Base-by-base conservation (phyloP, 345 rosid species). In the Populus euphratica region DNA sequence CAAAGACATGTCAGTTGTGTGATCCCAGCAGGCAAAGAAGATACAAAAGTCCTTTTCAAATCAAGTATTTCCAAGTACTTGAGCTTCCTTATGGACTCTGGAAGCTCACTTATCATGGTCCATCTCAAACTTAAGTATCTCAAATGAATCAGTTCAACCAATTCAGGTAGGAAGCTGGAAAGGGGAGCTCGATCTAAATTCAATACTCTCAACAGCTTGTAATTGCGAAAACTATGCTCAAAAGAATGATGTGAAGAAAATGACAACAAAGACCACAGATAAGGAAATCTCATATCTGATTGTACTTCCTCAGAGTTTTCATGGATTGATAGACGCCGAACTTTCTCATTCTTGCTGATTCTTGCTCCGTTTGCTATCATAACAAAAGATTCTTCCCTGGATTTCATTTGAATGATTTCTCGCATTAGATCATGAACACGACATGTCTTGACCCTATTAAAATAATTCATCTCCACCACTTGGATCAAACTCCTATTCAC, bases 351-450 rank as follows among this genome's bases (percentile, higher is more conserved):
- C 5, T 1, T 18, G 64, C 25, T 1, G 41, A 29, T 14, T 31
- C 11, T 72, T 29, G 1, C 1, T 72, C 50, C 43, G 2, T 72
- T 35, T 6, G 36, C 41, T n/a, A 72, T 50, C 64, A 72, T 18
- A 12, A 52, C 74, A 13, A 72, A 25, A 5, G 74, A 72, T 72
- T 72, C 74, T 31, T 75, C 78, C 62, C 6, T 31, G 7, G 78
- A 44, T 67, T 66, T 75, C 41, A 21, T 18, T 31, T 27, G 33
- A 66, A 75, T 66, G 18, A 75, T 6, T 31, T 75, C 78, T 44
- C 78, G 44, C 63, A 75, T 66, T 1, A 75, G 21, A 66, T 66
- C 78, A 66, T 75, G 78, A 27, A 75, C 64, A 29, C 78, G 72
- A 66, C 65, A 35, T 4, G 18, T 68, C 35, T 54, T 35, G 17